These are phyloP conservation scores for Sabuloglossum arenarium DNA, from an alignment of 495 filamentous ascomycete species.

Conservation along the genomic window DNA sequence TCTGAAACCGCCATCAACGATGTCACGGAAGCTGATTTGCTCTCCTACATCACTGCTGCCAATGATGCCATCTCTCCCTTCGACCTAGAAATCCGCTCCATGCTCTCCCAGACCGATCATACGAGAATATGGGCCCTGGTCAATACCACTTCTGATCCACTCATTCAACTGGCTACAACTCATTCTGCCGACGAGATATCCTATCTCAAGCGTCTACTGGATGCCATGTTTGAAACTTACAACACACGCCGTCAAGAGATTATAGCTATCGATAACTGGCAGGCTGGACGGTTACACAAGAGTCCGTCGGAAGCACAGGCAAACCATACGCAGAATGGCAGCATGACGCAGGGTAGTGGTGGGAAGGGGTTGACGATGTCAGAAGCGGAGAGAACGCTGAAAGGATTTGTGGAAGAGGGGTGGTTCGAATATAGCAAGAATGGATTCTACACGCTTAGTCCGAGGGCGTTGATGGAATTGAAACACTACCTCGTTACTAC, in stretches of 20 bases:
- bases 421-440: slow-evolving; percentile 61
- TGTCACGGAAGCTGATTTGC: slow-evolving; percentile 46
- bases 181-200: slow-evolving; percentile 69
- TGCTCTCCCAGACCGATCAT: slow-evolving; percentile 39
- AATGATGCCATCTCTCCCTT: slow-evolving; percentile 53
- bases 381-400: slow-evolving; percentile 54
- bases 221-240: slow-evolving; percentile 77
- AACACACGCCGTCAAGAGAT: slow-evolving; percentile 59
- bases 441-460: slow-evolving; percentile 52
- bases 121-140: slow-evolving; percentile 50
- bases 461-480: slow-evolving; percentile 69
- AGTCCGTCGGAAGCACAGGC: slow-evolving; percentile 18
- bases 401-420: slow-evolving; percentile 48
- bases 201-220: slow-evolving; percentile 71
- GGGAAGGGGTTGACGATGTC: slow-evolving; percentile 44
- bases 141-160: slow-evolving; percentile 67
- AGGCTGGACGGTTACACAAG: slow-evolving; percentile 46
- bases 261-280: slow-evolving; percentile 54
- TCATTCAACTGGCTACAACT: slow-evolving; percentile 73
- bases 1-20: slow-evolving; percentile 27
- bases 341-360: slow-evolving; percentile 17
- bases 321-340: slow-evolving; percentile 19
- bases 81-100: slow-evolving; percentile 69
- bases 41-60: slow-evolving; percentile 42
- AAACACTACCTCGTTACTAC: slow-evolving; percentile 57